Base-by-base conservation (phyloP, 768 basidiomycete genomes). In the Leccinellum luteum region DNA sequence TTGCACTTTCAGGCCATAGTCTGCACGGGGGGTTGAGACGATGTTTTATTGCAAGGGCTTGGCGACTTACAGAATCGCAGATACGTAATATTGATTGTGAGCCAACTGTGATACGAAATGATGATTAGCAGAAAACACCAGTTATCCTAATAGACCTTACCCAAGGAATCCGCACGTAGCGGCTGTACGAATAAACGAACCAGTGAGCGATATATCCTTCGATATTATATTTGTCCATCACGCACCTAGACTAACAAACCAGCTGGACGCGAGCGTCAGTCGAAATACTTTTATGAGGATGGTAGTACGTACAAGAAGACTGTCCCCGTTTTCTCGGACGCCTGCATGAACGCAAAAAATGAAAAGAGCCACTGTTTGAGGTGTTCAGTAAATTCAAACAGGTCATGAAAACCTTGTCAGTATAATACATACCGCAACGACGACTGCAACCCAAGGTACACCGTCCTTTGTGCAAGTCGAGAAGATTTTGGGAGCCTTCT, bases 71-170 rank as follows among this genome's bases (percentile, higher is more conserved):
- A 81, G 78, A 87, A 92, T 71, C 74, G 82, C 56, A 89, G 65
- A 73, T 87, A 93, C 15, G 89, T 89, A 27, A 89, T 57, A 69
- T 87, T 87, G 70, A 89, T 84, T 32, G 81, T 68, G 59, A 78
- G 77, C 88, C 89, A 90, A 48, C 81, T 75, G 23, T 45, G 54
- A 77, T 76, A 28, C 9, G 50, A 32, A 35, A 76, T 85, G 89
- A 45, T 82, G 79, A 35, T 14, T 3, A 15, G 13, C 15, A 64
- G 82, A 85, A 73, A 8, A 3, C n/a, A 17, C 54, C 73, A 49
- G 5, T 19, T 9, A n/a, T 48, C 31, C 15, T 21, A 43, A 57
- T 38, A 43, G 3, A 54, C 41, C 23, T 55, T 13, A 61, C 63
- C 64, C 63, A 61, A 86, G 77, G 75, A 89, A 87, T 7, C 87